A percentile compares a stretch with the other conserved stretches of the same genome.
These are phyloP conservation scores for Medicago lupulina DNA, from an alignment of 306 rosid genomes.

Conservation along the genomic window DNA sequence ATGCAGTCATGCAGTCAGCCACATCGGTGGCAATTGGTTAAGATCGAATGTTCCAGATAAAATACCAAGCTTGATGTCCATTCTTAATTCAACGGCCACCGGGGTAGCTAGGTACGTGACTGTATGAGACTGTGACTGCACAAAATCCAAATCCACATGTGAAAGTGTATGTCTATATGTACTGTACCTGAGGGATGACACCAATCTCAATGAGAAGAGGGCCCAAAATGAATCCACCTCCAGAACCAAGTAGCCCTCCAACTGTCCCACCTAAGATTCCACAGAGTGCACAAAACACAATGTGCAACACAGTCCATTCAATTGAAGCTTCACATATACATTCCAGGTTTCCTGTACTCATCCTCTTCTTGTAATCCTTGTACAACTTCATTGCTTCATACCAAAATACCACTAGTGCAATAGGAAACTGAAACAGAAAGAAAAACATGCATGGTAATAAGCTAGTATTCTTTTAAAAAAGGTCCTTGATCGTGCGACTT, in stretches of 20 bases:
- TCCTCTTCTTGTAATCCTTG: slow-evolving; percentile 68
- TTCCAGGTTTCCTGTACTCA: slow-evolving; percentile 62
- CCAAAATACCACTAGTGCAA: slow-evolving; percentile 71
- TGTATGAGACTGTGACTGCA: neutral
- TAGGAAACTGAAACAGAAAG: slow-evolving; percentile 65
- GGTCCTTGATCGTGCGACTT: neutral
- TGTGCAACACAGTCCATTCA: slow-evolving; percentile 67
- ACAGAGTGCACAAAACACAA: slow-evolving; percentile 76
- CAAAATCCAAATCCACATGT: neutral
- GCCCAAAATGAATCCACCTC: slow-evolving; percentile 92
- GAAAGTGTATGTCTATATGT: neutral
- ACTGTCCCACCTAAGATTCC: slow-evolving; percentile 90
- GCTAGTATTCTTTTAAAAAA: neutral
- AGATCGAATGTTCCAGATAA: too few species aligned
- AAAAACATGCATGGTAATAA: neutral
- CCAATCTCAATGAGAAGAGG: slow-evolving; percentile 93
- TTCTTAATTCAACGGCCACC: neutral
- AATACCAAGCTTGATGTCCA: too few species aligned
- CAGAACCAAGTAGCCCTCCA: slow-evolving; percentile 90
- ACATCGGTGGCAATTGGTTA: neutral
- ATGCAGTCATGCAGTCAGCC: neutral
- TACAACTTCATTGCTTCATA: slow-evolving; percentile 75
- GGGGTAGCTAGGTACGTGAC: neutral
- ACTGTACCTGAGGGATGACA: slow-evolving; percentile 81
- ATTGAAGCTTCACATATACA: slow-evolving; percentile 88